A percentile compares a stretch with the other conserved stretches of the same genome.
These are phyloP conservation scores for Metschnikowia bowlesiae DNA, from an alignment of 805 yeast genomes.

Conservation along the genomic window DNA sequence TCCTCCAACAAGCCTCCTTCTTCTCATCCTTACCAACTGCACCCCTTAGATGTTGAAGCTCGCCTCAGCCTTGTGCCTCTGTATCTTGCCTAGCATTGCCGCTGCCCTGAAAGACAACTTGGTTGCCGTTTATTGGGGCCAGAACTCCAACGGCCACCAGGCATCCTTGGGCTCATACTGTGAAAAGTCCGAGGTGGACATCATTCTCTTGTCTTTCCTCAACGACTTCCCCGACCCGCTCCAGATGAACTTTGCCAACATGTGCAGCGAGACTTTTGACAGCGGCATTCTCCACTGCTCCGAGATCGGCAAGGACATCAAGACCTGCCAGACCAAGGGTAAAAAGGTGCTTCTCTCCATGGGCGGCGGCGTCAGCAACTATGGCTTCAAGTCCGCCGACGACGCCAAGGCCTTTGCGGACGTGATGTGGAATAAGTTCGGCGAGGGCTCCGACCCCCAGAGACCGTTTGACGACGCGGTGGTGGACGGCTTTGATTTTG, in stretches of 20 bases:
- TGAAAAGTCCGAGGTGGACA: conserved; percentile 62
- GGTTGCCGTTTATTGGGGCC: conserved; percentile 89
- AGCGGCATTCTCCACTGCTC: conserved; percentile 34
- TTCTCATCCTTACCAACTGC: neutral
- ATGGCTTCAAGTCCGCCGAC: conserved; percentile 47
- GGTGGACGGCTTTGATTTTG: conserved; percentile 69
- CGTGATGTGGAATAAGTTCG: conserved; percentile 38
- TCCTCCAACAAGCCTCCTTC: neutral
- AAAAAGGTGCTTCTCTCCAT: conserved; percentile 13
- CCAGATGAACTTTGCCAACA: conserved; percentile 51
- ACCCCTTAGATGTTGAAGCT: neutral
- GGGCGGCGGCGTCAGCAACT: conserved; percentile 56
- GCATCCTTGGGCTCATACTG: conserved; percentile 50
- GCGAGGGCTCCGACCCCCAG: conserved; percentile 31
- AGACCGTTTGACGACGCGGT: conserved; percentile 44
- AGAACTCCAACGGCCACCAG: conserved; percentile 53
- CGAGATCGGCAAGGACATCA: conserved; percentile 13
- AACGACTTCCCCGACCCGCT: conserved; percentile 47
- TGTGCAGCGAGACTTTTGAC: conserved; percentile 37
- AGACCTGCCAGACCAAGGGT: conserved; percentile 11
- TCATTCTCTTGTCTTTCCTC: conserved; percentile 68
- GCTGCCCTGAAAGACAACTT: conserved; percentile 19
- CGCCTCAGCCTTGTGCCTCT: neutral
- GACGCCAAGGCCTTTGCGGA: conserved; percentile 55
- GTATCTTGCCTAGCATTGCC: neutral